Percentiles rank a stretch among this genome's conserved stretches.
These are phyloP conservation scores for Sporothrix variecibatus DNA, from an alignment of 2,329 filamentous ascomycete genomes.

Conservation along the genomic window DNA sequence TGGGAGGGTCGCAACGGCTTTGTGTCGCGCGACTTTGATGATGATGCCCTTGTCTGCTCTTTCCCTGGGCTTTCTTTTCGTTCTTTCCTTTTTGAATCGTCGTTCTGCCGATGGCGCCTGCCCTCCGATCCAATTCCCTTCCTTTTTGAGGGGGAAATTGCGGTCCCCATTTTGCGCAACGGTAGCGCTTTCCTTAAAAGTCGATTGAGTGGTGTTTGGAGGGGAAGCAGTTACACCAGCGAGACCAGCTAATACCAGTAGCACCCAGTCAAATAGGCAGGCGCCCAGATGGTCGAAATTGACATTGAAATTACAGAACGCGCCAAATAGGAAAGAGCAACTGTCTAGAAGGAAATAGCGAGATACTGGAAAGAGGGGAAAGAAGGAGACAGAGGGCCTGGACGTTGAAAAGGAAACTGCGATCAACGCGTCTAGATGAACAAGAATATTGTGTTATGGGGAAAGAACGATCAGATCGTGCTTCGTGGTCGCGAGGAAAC, in stretches of 20 bases:
- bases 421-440: background rate
- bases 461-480: background rate
- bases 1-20: background rate
- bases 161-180: constrained; percentile 14
- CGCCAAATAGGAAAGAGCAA: background rate
- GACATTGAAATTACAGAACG: background rate
- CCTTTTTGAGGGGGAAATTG: constrained; percentile 19
- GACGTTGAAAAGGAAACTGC: constrained; percentile 12
- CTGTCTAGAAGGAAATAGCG: background rate
- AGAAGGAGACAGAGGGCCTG: background rate
- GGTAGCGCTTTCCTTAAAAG: background rate
- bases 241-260: background rate
- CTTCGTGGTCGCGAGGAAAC: background rate
- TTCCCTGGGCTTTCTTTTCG: background rate
- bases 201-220: background rate
- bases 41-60: background rate
- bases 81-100: background rate
- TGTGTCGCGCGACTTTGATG: constrained; percentile 4
- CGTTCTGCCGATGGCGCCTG: constrained; percentile 8
- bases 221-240: background rate
- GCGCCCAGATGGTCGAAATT: constrained; percentile 7
- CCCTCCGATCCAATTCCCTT: background rate
- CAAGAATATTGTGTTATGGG: background rate
- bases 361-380: background rate
- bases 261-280: background rate